A percentile compares a stretch with the other conserved stretches of the same genome.
phyloP scores from a whole-genome alignment of 202 grass and related monocot species.

The Elaeis oleifera region DNA sequence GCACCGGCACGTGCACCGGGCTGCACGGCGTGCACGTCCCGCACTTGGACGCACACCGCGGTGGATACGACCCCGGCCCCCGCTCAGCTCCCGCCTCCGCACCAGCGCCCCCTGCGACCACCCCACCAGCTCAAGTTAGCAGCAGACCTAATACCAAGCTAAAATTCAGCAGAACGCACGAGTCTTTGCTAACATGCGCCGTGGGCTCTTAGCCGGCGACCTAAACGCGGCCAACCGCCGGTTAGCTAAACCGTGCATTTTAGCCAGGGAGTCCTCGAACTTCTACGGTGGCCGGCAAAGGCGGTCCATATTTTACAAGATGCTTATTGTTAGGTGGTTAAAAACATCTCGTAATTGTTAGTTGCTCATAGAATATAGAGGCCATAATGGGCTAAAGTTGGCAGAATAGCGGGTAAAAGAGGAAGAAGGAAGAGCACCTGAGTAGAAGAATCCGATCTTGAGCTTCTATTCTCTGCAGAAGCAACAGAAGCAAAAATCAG shows the following conservation, averaged over 20 bases:
- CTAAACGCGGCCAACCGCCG: too few relatives aligned
- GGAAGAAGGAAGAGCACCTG: constrained; percentile 1
- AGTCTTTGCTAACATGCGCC: neutral
- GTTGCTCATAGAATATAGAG: neutral
- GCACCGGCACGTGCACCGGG: constrained; percentile 64
- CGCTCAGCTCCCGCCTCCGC: constrained; percentile 6
- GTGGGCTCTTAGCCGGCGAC: neutral
- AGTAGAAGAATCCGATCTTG: neutral
- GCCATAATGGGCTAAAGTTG: neutral
- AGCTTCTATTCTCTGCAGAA: constrained; percentile 4
- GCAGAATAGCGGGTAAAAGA: neutral
- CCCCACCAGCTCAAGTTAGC: neutral
- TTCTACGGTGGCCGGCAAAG: too few relatives aligned
- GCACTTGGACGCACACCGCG: constrained; percentile 63
- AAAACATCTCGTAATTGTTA: neutral
- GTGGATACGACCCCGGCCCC: constrained; percentile 63
- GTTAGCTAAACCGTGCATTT: too few relatives aligned
- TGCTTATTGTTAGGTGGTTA: too few relatives aligned
- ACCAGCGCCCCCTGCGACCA: constrained; percentile 2
- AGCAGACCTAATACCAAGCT: neutral
- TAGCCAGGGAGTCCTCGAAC: too few relatives aligned
- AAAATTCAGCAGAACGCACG: neutral
- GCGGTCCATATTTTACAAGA: too few relatives aligned
- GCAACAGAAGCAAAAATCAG: neutral
- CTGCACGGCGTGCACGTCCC: constrained; percentile 61